Conservation (phyloP, 176 grass and related monocot genomes). For the Phoenix dactylifera region DNA sequence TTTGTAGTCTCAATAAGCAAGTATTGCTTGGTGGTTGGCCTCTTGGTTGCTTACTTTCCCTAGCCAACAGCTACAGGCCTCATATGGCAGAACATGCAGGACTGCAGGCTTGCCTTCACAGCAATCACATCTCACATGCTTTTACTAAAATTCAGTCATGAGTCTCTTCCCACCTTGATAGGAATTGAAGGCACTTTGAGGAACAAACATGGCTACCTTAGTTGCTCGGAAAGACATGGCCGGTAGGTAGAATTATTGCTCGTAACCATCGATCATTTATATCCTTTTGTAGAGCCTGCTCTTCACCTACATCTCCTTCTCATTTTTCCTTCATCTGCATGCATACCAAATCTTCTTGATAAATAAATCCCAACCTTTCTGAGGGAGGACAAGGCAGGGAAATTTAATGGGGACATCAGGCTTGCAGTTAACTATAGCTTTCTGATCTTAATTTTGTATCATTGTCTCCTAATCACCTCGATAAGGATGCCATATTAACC, state of each 20-base stretch:
- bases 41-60: background rate
- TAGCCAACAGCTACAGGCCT: background rate
- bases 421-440: background rate
- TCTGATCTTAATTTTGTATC: no score
- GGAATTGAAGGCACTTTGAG: background rate
- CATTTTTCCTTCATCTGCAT: background rate
- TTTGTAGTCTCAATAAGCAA: background rate
- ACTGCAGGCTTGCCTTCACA: constrained; percentile 2
- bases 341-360: background rate
- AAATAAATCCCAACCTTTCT: background rate
- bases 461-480: no score
- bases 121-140: background rate
- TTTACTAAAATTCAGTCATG: background rate
- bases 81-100: background rate
- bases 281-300: background rate
- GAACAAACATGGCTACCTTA: background rate
- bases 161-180: background rate
- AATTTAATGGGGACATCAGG: background rate
- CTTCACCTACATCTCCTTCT: background rate
- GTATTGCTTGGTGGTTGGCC: background rate
- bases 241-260: background rate
- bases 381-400: background rate
- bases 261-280: background rate
- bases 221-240: background rate
- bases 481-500: no score